Base-by-base conservation (phyloP, 106 monocot genomes). In the Gastrodia elata region DNA sequence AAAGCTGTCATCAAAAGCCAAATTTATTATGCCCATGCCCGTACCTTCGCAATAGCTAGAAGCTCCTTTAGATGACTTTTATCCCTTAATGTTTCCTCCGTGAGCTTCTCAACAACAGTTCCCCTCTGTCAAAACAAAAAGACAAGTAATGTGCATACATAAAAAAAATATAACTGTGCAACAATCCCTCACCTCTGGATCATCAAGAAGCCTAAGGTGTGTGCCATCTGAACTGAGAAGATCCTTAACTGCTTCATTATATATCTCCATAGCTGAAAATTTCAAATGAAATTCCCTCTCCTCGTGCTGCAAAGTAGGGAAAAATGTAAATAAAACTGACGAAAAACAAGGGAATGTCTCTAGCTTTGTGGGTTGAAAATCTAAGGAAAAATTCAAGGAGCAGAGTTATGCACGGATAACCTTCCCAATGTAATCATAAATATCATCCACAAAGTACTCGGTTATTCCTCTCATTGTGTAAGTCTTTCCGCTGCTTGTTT, bases 401-500 rank as follows among this genome's bases (percentile, higher is more conserved):
- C 13, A 38, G 5, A 18, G 8, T 61, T 11, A 32, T 10, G 0
- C 14, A 8, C 24, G 5, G 14, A 28, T 49, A 67, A 86, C 91
- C 91, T 81, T 91, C 3, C 83, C 8, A 3, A 91, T 87, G 80
- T 91, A 85, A 28, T 87, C 85, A 73, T 91, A 91, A 28, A 91
- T 80, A 68, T 91, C 91, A 56, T 80, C 75, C 49, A 87, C 77
- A 46, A 78, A 77, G 30, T 83, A 85, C 80, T 83, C 85, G 8
- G 91, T 87, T 73, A 91, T 85, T 61, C 91, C 91, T 64, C 68
- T 77, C 91, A 91, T 91, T 20, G 87, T 91, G 64, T 91, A 87
- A 24, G 91, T 91, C 74, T 90, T 90, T 20, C 90, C 90, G 78
- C 90, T 90, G 76, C 90, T 91, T 38, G 90, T 91, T 77, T 91